These are phyloP conservation scores for Aspergillus ellipticus DNA, from an alignment of 495 filamentous ascomycete species.

Conservation along the genomic window DNA sequence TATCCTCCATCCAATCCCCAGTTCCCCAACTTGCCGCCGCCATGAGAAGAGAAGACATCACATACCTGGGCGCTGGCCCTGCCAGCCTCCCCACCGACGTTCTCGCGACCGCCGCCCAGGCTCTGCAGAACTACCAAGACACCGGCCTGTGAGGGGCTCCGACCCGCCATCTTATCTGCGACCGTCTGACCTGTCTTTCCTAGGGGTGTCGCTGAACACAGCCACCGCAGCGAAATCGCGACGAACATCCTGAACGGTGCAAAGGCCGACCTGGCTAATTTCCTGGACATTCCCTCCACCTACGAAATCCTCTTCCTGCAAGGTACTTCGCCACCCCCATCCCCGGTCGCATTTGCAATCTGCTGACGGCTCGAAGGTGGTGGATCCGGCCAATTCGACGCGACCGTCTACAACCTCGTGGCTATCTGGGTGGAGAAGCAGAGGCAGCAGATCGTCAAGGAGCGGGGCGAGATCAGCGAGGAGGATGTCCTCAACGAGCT, in stretches of 20 bases:
- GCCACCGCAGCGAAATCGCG: slow-evolving; percentile 79
- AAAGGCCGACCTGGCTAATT: slow-evolving; percentile 60
- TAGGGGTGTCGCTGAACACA: slow-evolving; percentile 67
- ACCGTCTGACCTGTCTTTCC: background rate
- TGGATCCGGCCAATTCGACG: slow-evolving; percentile 78
- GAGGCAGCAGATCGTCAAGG: slow-evolving; percentile 33
- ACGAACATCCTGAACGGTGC: slow-evolving; percentile 62
- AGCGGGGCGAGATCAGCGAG: slow-evolving; percentile 33
- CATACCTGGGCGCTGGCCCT: slow-evolving; percentile 85
- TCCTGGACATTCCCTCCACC: slow-evolving; percentile 70
- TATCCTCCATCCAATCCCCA: background rate
- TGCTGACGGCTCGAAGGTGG: slow-evolving; percentile 37
- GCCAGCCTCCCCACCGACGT: slow-evolving; percentile 76
- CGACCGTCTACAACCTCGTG: slow-evolving; percentile 76
- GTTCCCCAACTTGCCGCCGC: slow-evolving; percentile 7
- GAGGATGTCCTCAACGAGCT: slow-evolving; percentile 58
- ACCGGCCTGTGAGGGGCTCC: slow-evolving; percentile 60
- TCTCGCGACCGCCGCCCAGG: slow-evolving; percentile 65
- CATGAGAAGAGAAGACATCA: slow-evolving; percentile 54
- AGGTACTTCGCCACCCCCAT: slow-evolving; percentile 21
- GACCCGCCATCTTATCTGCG: slow-evolving; percentile 24
- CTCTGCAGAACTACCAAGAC: slow-evolving; percentile 77
- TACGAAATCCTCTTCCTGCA: slow-evolving; percentile 83
- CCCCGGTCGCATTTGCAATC: background rate
- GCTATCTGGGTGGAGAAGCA: slow-evolving; percentile 68